Percentiles rank a stretch among this genome's conserved stretches.
These are phyloP conservation scores for Coemansia sp. DNA, from an alignment of 192 early-diverging fungal species.

Conservation along the genomic window DNA sequence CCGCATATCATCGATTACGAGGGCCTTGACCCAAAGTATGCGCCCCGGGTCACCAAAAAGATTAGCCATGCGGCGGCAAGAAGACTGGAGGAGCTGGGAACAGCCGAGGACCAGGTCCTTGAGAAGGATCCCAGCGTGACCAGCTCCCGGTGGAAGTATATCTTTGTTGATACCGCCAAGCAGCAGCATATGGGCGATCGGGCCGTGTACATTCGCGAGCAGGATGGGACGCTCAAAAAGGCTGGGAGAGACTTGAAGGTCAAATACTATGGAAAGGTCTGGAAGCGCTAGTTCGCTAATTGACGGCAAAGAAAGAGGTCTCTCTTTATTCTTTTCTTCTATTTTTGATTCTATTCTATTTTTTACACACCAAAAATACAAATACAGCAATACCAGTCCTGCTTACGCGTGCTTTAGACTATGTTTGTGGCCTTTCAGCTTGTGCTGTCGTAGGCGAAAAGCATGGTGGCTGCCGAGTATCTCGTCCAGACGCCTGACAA, in stretches of 20 bases:
- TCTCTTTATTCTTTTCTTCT: background rate
- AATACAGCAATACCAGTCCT: background rate
- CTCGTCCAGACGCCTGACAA: conserved; percentile 15
- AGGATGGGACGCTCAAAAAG: conserved; percentile 59
- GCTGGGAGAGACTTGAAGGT: conserved; percentile 53
- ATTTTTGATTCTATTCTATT: conserved; percentile 6
- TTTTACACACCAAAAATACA: background rate
- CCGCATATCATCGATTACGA: conserved; percentile 45
- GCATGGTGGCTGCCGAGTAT: conserved; percentile 38
- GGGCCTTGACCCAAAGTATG: conserved; percentile 42
- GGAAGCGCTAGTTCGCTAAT: conserved; percentile 21
- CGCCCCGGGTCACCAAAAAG: conserved; percentile 28
- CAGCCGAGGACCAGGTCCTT: conserved; percentile 30
- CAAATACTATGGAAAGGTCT: conserved; percentile 46
- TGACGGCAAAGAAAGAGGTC: background rate
- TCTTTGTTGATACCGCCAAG: conserved; percentile 60
- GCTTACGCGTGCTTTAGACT: background rate
- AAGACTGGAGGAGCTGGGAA: conserved; percentile 28
- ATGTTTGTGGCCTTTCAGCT: background rate
- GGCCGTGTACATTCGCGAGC: conserved; percentile 60
- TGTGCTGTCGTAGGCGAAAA: conserved; percentile 30
- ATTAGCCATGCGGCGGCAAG: conserved; percentile 17
- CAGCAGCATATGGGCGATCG: conserved; percentile 53
- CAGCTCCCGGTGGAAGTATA: conserved; percentile 59
- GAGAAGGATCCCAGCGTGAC: conserved; percentile 36